Percentiles rank a stretch among this genome's conserved stretches.
These are phyloP conservation scores for Omphalotus guepiniiformis DNA, from an alignment of 768 basidiomycete species.

Conservation along the genomic window DNA sequence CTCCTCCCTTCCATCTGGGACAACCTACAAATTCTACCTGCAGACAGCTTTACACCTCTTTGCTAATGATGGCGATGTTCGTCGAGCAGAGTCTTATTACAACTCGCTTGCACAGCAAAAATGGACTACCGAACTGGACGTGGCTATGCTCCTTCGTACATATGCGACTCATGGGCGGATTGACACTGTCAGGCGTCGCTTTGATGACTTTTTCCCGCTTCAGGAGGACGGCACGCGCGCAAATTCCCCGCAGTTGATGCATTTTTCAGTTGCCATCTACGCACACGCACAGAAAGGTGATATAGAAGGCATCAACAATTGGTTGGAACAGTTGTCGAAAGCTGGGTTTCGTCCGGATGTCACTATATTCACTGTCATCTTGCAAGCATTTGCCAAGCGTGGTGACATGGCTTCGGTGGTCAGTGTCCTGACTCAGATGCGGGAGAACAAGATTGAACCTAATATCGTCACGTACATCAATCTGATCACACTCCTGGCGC, in stretches of 20 bases:
- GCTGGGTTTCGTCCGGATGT: constrained; percentile 50
- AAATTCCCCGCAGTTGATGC: constrained; percentile 38
- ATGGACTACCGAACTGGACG: constrained; percentile 24
- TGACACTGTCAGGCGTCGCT: constrained; percentile 41
- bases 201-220: constrained; percentile 50
- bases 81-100: constrained; percentile 41
- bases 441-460: constrained; percentile 39
- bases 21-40: constrained; percentile 21
- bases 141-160: constrained; percentile 50
- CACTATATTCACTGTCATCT: constrained; percentile 55
- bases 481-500: constrained; percentile 62
- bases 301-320: constrained; percentile 43
- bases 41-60: constrained; percentile 49
- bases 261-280: constrained; percentile 55
- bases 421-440: constrained; percentile 59
- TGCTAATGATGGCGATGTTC: constrained; percentile 47
- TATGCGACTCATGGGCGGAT: constrained; percentile 44
- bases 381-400: constrained; percentile 50
- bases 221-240: constrained; percentile 22
- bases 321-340: constrained; percentile 49
- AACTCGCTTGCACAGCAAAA: constrained; percentile 26
- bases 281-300: constrained; percentile 48
- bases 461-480: constrained; percentile 57
- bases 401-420: constrained; percentile 53
- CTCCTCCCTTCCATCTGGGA: constrained; percentile 21